Base-by-base conservation (phyloP, 2,329 filamentous ascomycete species). In the Cladophialophora bantiana region DNA sequence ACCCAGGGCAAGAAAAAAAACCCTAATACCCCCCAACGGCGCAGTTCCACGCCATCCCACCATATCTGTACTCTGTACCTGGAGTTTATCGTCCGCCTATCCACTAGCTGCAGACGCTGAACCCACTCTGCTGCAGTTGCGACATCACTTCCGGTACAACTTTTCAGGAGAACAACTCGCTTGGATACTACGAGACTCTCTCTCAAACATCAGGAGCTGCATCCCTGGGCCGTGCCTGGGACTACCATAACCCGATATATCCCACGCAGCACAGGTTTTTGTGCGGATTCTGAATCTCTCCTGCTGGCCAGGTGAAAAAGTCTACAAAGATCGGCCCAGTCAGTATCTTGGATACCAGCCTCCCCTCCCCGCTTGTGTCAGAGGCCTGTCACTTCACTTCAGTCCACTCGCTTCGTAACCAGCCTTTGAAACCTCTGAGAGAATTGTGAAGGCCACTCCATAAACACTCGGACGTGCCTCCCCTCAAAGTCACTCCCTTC, bases 161-260 rank as follows among this genome's bases (percentile, higher is more conserved):
- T 26, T 61, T 70, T 70, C 68, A 70, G 68, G 68, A 65, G 68
- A 57, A 31, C 5, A 40, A 52, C 42, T 56, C 59, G 59, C 50
- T 62, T 62, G 59, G 20, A 65, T 59, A 68, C 66, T 56, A 67
- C 58, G 59, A 59, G 68, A 64, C 63, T 66, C 66, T 62, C 61
- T 62, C 68, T 70, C 68, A 70, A 70, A 70, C 68, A 68, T 64
- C 50, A 68, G 68, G 66, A 68, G 68, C 68, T 62, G 48, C 66
- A 70, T 34, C 48, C 65, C 68, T 67, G 66, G 68, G 66, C 66
- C 63, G 68, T 65, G 68, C 63, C 67, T 57, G 56, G 66, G 34
- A 31, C 55, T 56, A 59, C 4, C 52, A 63, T 59, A 61, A 40
- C 53, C 32, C 38, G 57, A 67, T 67, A 67, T 67, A 55, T 66